phyloP scores from a whole-genome alignment of 1,284 basidiomycete species.

The Taiwanofungus camphoratus region DNA sequence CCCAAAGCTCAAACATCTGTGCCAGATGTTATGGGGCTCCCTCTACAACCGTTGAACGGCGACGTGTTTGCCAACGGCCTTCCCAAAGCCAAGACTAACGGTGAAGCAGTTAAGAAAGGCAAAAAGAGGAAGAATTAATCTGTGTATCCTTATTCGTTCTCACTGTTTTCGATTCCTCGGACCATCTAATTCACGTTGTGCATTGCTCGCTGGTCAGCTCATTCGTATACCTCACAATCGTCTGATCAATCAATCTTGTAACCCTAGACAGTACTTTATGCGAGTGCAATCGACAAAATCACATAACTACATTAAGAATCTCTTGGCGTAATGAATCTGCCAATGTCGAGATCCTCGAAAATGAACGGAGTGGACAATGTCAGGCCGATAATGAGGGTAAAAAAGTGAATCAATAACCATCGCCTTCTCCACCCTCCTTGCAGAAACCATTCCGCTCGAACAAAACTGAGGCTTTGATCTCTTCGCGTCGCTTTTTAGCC shows the following conservation, averaged over 20 bases:
- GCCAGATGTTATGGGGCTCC: conserved; percentile 12
- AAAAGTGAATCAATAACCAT: conserved; percentile 59
- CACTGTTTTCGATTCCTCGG: neutral
- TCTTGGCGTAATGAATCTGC: conserved; percentile 37
- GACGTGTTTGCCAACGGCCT: conserved; percentile 26
- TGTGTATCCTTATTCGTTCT: conserved; percentile 2
- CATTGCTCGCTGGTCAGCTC: too few species aligned
- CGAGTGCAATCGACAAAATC: conserved; percentile 3
- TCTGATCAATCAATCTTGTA: too few species aligned
- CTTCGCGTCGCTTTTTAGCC: conserved; percentile 64
- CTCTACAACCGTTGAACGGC: conserved; percentile 36
- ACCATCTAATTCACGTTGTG: neutral
- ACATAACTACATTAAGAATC: conserved; percentile 18
- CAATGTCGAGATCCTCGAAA: conserved; percentile 18
- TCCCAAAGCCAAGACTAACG: conserved; percentile 36
- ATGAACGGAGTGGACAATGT: neutral
- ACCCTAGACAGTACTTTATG: too few species aligned
- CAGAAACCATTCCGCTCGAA: conserved; percentile 79
- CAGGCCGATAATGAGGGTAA: neutral
- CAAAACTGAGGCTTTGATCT: conserved; percentile 68
- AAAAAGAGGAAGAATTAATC: conserved; percentile 49
- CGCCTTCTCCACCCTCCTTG: conserved; percentile 88
- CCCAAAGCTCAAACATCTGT: conserved; percentile 35
- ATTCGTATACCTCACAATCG: too few species aligned
- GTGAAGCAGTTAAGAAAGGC: conserved; percentile 45